A percentile compares a stretch with the other conserved stretches of the same genome.
Evolutionary conservation across 2,329 filamentous ascomycete species (phyloP).

Genomic region (Amesomyces nigricolor): DNA sequence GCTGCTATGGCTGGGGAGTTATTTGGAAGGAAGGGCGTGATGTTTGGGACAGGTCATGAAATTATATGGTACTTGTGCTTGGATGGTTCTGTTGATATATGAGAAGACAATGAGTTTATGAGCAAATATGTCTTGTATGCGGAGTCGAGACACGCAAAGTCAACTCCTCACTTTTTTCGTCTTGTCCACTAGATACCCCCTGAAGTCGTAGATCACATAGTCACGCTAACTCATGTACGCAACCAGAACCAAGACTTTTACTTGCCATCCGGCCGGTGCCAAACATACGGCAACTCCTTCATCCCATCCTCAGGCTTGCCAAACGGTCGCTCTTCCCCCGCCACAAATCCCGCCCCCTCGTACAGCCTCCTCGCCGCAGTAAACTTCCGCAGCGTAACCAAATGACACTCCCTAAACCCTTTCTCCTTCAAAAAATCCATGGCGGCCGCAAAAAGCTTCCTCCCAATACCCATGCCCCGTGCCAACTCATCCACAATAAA

Average conservation of each 20-base stretch:
- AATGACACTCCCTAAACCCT: slow-evolving; percentile 24
- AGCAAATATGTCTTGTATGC: too few species aligned
- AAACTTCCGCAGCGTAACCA: slow-evolving; percentile 26
- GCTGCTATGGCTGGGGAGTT: too few species aligned
- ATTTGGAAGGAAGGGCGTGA: too few species aligned
- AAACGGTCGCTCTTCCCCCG: slow-evolving; percentile 18
- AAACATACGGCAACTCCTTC: slow-evolving; percentile 19
- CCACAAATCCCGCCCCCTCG: slow-evolving; percentile 25
- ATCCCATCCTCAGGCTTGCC: slow-evolving; percentile 14
- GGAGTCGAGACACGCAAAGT: too few species aligned
- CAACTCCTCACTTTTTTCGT: too few species aligned
- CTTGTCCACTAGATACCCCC: not conserved
- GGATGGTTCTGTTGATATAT: too few species aligned
- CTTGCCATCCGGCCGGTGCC: slow-evolving; percentile 11
- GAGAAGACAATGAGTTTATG: too few species aligned
- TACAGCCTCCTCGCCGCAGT: slow-evolving; percentile 27
- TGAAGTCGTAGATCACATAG: too few species aligned
- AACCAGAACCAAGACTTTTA: not conserved
- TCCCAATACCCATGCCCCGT: slow-evolving; percentile 26
- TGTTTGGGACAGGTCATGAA: too few species aligned
- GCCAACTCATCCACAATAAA: slow-evolving; percentile 29
- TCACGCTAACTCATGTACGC: too few species aligned
- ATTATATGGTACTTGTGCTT: too few species aligned
- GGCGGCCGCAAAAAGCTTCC: slow-evolving; percentile 24
- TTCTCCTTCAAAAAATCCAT: slow-evolving; percentile 26